phyloP scores from a whole-genome alignment of 768 basidiomycete genomes.

The Ephemerocybe angulata region DNA sequence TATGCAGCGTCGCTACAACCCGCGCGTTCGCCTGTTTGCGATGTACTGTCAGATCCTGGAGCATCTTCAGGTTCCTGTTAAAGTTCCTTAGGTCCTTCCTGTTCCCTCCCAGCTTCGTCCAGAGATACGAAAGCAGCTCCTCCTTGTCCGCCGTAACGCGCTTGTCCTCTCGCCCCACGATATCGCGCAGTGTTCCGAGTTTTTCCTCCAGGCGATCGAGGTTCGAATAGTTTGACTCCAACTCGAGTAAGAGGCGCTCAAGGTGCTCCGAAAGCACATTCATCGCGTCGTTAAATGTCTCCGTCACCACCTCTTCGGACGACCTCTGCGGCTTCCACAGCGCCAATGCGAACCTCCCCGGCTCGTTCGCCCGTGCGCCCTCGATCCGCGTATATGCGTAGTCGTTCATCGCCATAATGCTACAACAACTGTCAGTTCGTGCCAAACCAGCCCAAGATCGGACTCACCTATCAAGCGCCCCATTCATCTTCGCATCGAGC shows the following conservation, averaged over 20 bases:
- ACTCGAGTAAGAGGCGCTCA: conserved; percentile 61
- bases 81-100: conserved; percentile 43
- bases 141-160: conserved; percentile 41
- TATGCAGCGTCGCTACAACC: conserved; percentile 62
- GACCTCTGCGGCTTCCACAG: conserved; percentile 36
- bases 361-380: conserved; percentile 33
- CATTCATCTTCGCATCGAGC: conserved; percentile 63
- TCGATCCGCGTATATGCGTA: conserved; percentile 62
- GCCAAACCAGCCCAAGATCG: background rate
- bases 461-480: conserved; percentile 69
- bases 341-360: conserved; percentile 21
- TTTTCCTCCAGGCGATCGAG: conserved; percentile 62
- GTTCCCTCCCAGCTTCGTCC: conserved; percentile 70
- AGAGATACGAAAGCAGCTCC: conserved; percentile 60
- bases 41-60: conserved; percentile 54
- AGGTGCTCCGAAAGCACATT: conserved; percentile 49
- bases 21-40: conserved; percentile 60
- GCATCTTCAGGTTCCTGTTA: conserved; percentile 47
- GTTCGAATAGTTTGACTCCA: conserved; percentile 50
- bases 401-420: conserved; percentile 72
- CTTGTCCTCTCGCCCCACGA: conserved; percentile 56
- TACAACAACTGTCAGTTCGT: conserved; percentile 22
- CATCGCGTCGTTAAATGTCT: conserved; percentile 64
- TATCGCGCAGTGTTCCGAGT: conserved; percentile 52
- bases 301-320: conserved; percentile 43